Base-by-base conservation (phyloP, 2,329 filamentous ascomycete genomes). In the Coniochaeta sp. region DNA sequence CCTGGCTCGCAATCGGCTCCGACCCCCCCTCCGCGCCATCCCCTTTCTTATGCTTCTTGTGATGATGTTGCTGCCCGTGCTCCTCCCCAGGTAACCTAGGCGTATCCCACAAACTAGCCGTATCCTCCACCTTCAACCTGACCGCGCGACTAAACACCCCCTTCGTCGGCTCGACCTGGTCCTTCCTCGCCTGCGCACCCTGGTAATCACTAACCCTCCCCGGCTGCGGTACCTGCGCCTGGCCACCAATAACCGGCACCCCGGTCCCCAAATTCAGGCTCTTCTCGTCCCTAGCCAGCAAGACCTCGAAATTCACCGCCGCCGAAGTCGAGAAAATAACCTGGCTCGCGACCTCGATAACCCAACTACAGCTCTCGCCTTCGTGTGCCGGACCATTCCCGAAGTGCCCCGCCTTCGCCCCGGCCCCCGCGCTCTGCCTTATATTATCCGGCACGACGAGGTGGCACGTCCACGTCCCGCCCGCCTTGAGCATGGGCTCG, bases 401-500 rank as follows among this genome's bases (percentile, higher is more conserved):
- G 55, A 81, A 79, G 50, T 71, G 66, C 14, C 72, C 71, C 14
- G 72, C 71, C 53, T 69, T 64, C 49, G 67, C 60, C 33, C 75
- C 71, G 31, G 67, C 68, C 49, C 75, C 76, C 40, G 85, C 86
- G 16, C 73, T 79, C 64, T 86, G 81, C 47, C 89, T 79, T 54
- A 94, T 86, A 56, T 85, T 75, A 51, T 92, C 86, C 0, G 92
- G 92, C 0, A 99, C 85, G 5, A 82, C 76, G 57, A 99, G 78
- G 63, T 85, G 82, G 53, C 89, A 87, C 60, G 84, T 82, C 87
- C 91, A 99, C 45, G 79, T 83, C 6, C 90, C 91, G 27, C 91
- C 94, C 8, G 94, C 91, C 74, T 97, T 97, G 64, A 99, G 79
- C 74, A 96, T 92, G 46, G 94, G 92, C 70, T 99, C 94, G 63